Evolutionary conservation across 2,329 filamentous ascomycete species (phyloP), one percentile per base, ranked within the genome.

Genomic region (Madurella fahalii): DNA sequence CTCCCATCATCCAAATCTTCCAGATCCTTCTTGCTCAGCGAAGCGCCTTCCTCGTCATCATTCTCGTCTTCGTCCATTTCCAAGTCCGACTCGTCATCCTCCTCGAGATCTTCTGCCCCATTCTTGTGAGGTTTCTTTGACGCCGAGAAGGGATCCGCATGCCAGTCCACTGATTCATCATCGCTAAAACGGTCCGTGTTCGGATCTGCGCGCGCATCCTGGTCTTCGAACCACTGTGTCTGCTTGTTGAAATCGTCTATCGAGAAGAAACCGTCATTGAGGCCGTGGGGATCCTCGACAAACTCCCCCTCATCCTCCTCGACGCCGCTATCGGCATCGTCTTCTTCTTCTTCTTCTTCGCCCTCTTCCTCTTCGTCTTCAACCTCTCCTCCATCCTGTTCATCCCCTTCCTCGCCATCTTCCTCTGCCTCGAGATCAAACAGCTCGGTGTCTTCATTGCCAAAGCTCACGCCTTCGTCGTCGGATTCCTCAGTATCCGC

Each of bases 221-320:
- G 87, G 60, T 89, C 84, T 71, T 99, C 94, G 47, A 96, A 84
- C 67, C 87, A 87, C 65, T 95, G 90, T 2, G 91, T 90, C 68
- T 95, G 89, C 68, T 87, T 90, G 77, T 99, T 99, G 80, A 99
- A 99, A 56, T 95, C 85, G 65, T 97, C 92, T 64, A 99, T 93
- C 15, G 90, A 95, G 74, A 99, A 99, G 75, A 99, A 99, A 5
- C 91, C 93, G 67, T 99, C 94, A 66, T 99, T 97, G 32, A 99
- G 82, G 7, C 91, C 90, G 66, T 94, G 80, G 4, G 85, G 84
- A 65, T 97, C 91, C 63, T 85, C 78, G 9, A 84, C 74, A 56
- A 86, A 86, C 40, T 81, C 80, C 47, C 80, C 79, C 1, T 73
- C 70, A 4, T 74, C 69, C 43, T 77, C 72, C 1, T 74, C 76